Base-by-base conservation (phyloP, 495 filamentous ascomycete species). In the Annulohypoxylon bovei region DNA sequence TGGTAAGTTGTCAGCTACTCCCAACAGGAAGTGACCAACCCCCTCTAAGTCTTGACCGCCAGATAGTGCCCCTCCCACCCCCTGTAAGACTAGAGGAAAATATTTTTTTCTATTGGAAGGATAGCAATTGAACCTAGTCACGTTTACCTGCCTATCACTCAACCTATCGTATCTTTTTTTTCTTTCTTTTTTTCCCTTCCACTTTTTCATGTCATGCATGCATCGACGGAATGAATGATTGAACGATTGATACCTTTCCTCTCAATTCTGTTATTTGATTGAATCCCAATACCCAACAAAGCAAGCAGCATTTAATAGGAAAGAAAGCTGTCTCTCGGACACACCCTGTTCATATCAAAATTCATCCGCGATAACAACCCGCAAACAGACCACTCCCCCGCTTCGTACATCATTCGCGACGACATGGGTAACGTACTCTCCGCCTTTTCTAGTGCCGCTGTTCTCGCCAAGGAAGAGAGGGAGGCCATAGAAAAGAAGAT, bases 401-500 rank as follows among this genome's bases (percentile, higher is more conserved):
- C 6, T 4, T 12, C 18, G 30, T 1, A 5, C 16, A 53, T 42
- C 12, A 62, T 39, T 47, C 12, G 12, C n/a, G 11, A 60, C 68
- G 37, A 49, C 37, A 72, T 72, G 70, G 70, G 70, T 62, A 72
- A 72, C 56, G 63, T 72, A 61, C 65, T 72, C 16, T 72, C 70
- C 14, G 53, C 70, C 9, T 62, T 72, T 44, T 61, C 70, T 9
- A 62, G 70, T 22, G 70, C 56, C 54, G 39, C 65, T 20, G 46
- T 49, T 57, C 54, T 68, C 5, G 76, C 77, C 44, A 56, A 68
- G 30, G 77, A 76, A 33, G 76, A 70, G 59, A 81, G 81, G 68
- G 81, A 79, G 62, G 60, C 57, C 6, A 76, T 77, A 67, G 83
- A 83, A 58, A 77, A 81, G 70, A 74, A 78, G 63, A 71, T 72